phyloP scores from a whole-genome alignment of 352 stramenopile species.

The Blastocystis sp. region DNA sequence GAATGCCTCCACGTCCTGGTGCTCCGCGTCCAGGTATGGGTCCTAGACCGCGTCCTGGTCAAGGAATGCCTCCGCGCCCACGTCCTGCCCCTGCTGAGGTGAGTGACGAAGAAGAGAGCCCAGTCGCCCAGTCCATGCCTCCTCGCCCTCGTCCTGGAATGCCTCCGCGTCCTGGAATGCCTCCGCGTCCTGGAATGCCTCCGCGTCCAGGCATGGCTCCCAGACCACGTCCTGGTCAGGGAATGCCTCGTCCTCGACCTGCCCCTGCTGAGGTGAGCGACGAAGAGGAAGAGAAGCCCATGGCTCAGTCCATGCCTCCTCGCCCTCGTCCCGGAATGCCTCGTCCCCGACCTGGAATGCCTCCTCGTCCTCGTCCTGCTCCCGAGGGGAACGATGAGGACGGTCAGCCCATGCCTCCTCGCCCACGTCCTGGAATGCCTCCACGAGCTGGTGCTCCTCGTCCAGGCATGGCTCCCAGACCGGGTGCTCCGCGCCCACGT shows the following conservation, averaged over 20 bases:
- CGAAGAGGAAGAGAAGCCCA: neutral
- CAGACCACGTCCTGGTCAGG: neutral
- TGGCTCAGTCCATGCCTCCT: neutral
- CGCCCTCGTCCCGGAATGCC: neutral
- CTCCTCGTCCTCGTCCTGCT: neutral
- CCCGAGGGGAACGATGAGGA: slow-evolving; percentile 25
- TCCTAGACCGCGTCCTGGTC: slow-evolving; percentile 13
- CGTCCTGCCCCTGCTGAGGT: neutral
- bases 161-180: neutral
- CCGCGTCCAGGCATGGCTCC: neutral
- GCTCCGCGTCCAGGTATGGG: slow-evolving; percentile 33
- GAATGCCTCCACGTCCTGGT: neutral
- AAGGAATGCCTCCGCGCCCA: slow-evolving; percentile 1
- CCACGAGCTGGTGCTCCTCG: neutral
- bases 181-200: neutral
- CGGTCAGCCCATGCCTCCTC: neutral
- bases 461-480: neutral
- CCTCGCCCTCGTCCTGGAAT: neutral
- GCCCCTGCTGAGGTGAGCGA: neutral
- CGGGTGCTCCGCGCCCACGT: neutral
- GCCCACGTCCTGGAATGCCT: neutral
- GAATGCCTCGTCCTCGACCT: neutral
- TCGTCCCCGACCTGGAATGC: neutral
- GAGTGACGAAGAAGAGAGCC: neutral
- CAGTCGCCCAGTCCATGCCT: neutral